Conservation (phyloP, 805 yeast genomes). For the Kodamaea kaohsiungensis region DNA sequence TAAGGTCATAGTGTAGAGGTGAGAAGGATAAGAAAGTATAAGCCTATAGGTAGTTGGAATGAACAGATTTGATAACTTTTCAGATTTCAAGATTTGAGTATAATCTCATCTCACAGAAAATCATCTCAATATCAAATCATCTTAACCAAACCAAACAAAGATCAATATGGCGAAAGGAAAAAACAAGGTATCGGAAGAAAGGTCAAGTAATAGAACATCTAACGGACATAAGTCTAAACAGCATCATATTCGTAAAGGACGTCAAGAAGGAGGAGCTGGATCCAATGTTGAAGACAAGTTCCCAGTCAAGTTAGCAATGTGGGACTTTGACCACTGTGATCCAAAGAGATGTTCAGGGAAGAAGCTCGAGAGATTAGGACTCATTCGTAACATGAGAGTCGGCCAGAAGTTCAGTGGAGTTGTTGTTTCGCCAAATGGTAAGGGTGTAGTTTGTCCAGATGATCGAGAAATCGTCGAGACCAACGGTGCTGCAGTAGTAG, state of each 20-base stretch:
- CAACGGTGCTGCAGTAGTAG: conserved; percentile 95
- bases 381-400: conserved; percentile 74
- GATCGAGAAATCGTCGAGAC: conserved; percentile 76
- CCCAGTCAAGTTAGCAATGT: conserved; percentile 92
- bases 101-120: background rate
- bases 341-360: conserved; percentile 97
- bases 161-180: conserved; percentile 54
- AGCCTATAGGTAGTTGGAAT: no score
- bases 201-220: conserved; percentile 41
- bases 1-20: background rate
- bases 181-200: conserved; percentile 49
- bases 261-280: conserved; percentile 32
- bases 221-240: conserved; percentile 60
- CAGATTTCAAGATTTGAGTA: background rate
- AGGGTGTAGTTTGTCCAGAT: conserved; percentile 83
- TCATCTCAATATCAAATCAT: background rate
- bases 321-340: conserved; percentile 99
- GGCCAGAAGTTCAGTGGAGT: conserved; percentile 93
- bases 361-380: conserved; percentile 84
- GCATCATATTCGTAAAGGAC: conserved; percentile 44
- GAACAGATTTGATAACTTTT: background rate
- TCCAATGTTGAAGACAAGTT: conserved; percentile 42
- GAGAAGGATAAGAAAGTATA: background rate
- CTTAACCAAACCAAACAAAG: background rate
- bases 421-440: conserved; percentile 92